Conservation (phyloP, 768 basidiomycete genomes). For the Arthromyces matolae region DNA sequence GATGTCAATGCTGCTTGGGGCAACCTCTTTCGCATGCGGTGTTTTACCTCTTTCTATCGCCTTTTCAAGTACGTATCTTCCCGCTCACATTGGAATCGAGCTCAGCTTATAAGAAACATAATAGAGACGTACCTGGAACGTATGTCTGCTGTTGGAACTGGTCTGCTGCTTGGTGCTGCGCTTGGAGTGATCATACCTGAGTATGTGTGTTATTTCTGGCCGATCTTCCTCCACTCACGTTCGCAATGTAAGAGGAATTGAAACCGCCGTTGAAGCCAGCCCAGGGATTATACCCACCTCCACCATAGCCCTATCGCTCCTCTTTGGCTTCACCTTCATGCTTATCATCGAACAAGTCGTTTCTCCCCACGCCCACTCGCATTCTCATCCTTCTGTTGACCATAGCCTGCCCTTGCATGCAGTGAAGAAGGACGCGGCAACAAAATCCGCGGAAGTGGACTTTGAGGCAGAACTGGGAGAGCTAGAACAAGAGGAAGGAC, state of each 20-base stretch:
- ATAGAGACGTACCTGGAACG: conserved; percentile 38
- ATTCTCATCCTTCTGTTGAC: conserved; percentile 23
- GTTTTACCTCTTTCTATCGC: conserved; percentile 72
- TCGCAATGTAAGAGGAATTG: conserved; percentile 59
- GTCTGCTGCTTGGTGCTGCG: conserved; percentile 85
- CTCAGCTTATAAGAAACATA: not conserved
- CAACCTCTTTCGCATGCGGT: conserved; percentile 63
- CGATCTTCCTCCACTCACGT: not conserved
- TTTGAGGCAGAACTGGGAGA: conserved; percentile 66
- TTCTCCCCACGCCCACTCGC: conserved; percentile 45
- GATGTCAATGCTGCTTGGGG: conserved; percentile 62
- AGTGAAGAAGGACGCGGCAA: conserved; percentile 12
- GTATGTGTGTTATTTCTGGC: conserved; percentile 42
- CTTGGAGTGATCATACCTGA: conserved; percentile 92
- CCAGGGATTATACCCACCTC: conserved; percentile 42
- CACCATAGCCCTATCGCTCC: conserved; percentile 58
- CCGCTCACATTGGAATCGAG: not conserved
- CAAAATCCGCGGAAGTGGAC: conserved; percentile 33
- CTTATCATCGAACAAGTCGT: conserved; percentile 65
- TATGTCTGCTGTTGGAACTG: conserved; percentile 64
- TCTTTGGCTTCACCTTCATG: conserved; percentile 62
- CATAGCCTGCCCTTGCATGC: conserved; percentile 26
- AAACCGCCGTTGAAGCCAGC: conserved; percentile 44
- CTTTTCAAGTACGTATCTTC: conserved; percentile 55
- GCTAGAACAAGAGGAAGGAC: conserved; percentile 41